phyloP scores from a whole-genome alignment of 805 yeast species.

The Zygoascus biomembranicola region DNA sequence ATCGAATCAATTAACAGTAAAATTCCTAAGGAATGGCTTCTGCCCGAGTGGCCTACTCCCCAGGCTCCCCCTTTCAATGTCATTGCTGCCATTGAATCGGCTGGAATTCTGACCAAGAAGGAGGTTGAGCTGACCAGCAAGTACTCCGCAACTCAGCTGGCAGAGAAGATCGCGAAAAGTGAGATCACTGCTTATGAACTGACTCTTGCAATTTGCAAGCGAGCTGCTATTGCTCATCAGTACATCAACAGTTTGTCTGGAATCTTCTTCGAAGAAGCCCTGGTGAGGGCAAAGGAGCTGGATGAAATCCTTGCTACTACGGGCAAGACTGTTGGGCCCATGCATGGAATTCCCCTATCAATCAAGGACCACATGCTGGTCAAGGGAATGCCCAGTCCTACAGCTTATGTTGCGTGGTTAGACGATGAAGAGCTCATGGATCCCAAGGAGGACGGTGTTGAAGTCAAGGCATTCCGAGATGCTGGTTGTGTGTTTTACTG shows the following conservation, averaged over 20 bases:
- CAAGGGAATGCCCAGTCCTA: slow-evolving; percentile 40
- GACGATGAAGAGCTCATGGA: background rate
- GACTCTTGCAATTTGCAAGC: slow-evolving; percentile 46
- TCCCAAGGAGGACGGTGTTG: slow-evolving; percentile 38
- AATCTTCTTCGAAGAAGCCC: slow-evolving; percentile 49
- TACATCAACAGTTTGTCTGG: slow-evolving; percentile 33
- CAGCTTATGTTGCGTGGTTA: slow-evolving; percentile 30
- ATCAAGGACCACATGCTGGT: slow-evolving; percentile 45
- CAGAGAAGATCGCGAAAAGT: slow-evolving; percentile 37
- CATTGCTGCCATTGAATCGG: background rate
- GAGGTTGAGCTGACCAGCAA: slow-evolving; percentile 1
- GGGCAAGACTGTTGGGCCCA: slow-evolving; percentile 49
- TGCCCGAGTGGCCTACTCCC: background rate
- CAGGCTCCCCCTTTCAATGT: background rate
- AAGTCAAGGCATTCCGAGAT: slow-evolving; percentile 22
- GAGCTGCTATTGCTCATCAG: slow-evolving; percentile 36
- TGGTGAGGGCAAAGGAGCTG: slow-evolving; percentile 44
- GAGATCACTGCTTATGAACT: slow-evolving; percentile 42
- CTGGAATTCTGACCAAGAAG: background rate
- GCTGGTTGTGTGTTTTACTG: slow-evolving; percentile 57
- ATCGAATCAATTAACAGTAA: background rate
- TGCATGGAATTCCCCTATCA: slow-evolving; percentile 61
- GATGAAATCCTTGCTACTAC: slow-evolving; percentile 38
- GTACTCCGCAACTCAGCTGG: slow-evolving; percentile 30
- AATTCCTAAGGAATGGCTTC: background rate